These are phyloP conservation scores for Carex sylvatica DNA, from an alignment of 202 grass and related monocot genomes.

Conservation along the genomic window DNA sequence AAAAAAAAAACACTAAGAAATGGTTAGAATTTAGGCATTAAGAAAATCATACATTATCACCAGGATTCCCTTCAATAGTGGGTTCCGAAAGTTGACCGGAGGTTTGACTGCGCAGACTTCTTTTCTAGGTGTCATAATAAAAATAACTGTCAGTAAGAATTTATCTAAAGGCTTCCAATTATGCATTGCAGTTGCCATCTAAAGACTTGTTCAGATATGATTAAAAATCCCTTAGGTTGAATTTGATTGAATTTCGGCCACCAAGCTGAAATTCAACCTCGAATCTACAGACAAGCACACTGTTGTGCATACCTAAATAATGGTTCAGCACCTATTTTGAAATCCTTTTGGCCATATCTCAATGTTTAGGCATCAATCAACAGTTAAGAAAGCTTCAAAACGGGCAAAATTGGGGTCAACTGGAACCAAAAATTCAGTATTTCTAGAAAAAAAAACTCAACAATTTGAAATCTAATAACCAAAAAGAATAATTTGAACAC, in stretches of 20 bases:
- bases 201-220: neutral
- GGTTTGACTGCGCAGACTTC: neutral
- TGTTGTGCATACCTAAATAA: neutral
- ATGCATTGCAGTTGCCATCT: neutral
- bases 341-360: neutral
- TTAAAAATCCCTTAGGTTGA: neutral
- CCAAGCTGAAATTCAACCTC: neutral
- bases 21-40: neutral
- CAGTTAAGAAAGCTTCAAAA: neutral
- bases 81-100: neutral
- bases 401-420: too few species aligned
- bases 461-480: neutral
- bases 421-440: neutral
- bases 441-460: neutral
- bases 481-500: neutral
- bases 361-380: neutral
- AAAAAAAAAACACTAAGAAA: neutral
- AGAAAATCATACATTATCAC: constrained; percentile 11
- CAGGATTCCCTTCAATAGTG: neutral
- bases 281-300: neutral
- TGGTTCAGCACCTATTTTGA: neutral
- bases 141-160: neutral
- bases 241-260: neutral
- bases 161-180: neutral
- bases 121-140: neutral